Conservation (phyloP, 2,329 filamentous ascomycete genomes). For the Byssoonygena ceratinophila region DNA sequence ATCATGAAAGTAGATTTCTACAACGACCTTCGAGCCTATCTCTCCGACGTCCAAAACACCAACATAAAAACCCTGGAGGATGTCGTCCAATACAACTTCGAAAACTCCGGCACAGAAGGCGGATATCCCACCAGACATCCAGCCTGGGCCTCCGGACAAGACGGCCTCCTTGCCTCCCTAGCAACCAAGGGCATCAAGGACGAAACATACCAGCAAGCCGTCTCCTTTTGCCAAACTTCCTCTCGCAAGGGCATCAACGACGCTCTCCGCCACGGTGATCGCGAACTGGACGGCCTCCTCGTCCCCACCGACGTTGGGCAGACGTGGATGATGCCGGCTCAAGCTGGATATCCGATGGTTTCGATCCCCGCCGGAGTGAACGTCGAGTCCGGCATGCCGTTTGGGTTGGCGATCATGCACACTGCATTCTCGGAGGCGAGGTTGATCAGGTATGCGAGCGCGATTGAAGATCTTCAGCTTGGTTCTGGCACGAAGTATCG, state of each 20-base stretch:
- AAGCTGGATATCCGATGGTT: slow-evolving; percentile 64
- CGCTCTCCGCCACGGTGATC: slow-evolving; percentile 41
- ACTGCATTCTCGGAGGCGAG: slow-evolving; percentile 52
- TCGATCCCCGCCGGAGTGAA: slow-evolving; percentile 54
- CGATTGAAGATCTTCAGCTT: slow-evolving; percentile 50
- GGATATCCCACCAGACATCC: slow-evolving; percentile 51
- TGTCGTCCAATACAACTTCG: slow-evolving; percentile 52
- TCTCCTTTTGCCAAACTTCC: slow-evolving; percentile 49
- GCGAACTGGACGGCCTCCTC: slow-evolving; percentile 50
- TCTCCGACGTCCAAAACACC: slow-evolving; percentile 53
- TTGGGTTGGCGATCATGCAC: slow-evolving; percentile 49
- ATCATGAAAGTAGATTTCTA: slow-evolving; percentile 54
- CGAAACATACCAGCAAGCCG: slow-evolving; percentile 56
- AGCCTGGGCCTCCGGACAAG: slow-evolving; percentile 60
- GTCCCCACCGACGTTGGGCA: slow-evolving; percentile 60
- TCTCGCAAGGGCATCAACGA: slow-evolving; percentile 59
- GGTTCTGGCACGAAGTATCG: slow-evolving; percentile 36
- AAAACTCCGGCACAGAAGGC: slow-evolving; percentile 57
- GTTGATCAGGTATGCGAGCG: slow-evolving; percentile 52
- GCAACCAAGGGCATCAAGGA: slow-evolving; percentile 51
- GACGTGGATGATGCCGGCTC: slow-evolving; percentile 59
- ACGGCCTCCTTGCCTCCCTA: slow-evolving; percentile 55
- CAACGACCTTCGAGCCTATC: slow-evolving; percentile 54
- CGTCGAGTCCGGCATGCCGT: slow-evolving; percentile 47
- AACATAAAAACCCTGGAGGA: slow-evolving; percentile 51